Conservation (phyloP, 164 flowering plant species). For the Akebia trifoliata region DNA sequence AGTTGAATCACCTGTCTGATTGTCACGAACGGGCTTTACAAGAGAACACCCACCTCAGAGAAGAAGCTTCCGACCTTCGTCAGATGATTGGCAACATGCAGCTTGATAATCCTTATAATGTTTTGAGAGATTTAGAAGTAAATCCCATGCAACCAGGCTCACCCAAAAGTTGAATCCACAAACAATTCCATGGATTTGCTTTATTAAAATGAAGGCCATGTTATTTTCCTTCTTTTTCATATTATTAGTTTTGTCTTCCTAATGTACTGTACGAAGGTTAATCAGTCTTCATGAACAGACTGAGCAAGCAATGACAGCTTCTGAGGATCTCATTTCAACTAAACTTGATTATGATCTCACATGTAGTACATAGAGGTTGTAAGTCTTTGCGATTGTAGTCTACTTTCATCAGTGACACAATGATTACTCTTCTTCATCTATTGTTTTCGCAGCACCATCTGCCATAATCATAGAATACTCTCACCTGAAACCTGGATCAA, state of each 20-base stretch:
- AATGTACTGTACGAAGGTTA: no score
- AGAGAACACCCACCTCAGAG: conserved; percentile 71
- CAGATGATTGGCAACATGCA: conserved; percentile 50
- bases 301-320: no score
- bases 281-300: no score
- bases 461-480: no score
- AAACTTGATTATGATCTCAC: no score
- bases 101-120: conserved; percentile 38
- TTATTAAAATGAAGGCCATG: conserved; percentile 12
- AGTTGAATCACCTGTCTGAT: conserved; percentile 61
- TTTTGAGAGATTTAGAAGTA: conserved; percentile 43
- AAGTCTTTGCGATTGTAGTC: no score
- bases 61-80: conserved; percentile 62
- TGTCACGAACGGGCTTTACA: conserved; percentile 53
- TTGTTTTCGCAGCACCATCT: no score
- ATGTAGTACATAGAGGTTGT: no score
- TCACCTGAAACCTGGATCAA: no score
- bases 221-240: not conserved
- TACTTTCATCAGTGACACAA: no score
- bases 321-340: no score
- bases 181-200: conserved; percentile 39
- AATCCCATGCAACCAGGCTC: conserved; percentile 37
- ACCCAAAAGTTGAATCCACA: conserved; percentile 41
- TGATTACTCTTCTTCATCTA: no score
- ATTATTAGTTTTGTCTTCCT: not conserved